phyloP scores from a whole-genome alignment of 1,284 basidiomycete genomes.

The Caloboletus firmus region DNA sequence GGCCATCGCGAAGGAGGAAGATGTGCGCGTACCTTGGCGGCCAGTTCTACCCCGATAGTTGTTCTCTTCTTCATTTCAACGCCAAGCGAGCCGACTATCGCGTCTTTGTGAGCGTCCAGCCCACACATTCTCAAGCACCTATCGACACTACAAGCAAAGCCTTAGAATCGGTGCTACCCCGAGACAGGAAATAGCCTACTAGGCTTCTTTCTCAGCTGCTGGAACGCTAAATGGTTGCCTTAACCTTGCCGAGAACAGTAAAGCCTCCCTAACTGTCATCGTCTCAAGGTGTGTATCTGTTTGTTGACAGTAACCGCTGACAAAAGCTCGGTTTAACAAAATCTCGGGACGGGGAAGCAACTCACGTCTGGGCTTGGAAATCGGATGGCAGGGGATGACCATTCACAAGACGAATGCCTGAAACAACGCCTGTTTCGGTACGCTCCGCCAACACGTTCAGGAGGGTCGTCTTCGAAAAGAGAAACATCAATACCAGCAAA shows the following conservation, averaged over 20 bases:
- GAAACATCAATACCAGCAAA: slow-evolving; percentile 22
- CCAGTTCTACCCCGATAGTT: slow-evolving; percentile 82
- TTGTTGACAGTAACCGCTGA: slow-evolving; percentile 75
- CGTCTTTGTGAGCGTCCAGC: slow-evolving; percentile 68
- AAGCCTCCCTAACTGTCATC: slow-evolving; percentile 80
- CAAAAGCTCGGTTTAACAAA: not conserved
- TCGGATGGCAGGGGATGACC: slow-evolving; percentile 69
- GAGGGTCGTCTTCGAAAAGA: slow-evolving; percentile 63
- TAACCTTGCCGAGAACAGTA: slow-evolving; percentile 79
- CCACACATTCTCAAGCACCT: slow-evolving; percentile 80
- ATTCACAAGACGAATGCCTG: slow-evolving; percentile 78
- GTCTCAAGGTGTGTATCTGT: slow-evolving; percentile 76
- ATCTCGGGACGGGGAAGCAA: not conserved
- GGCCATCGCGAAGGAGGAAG: not conserved
- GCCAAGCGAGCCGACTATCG: slow-evolving; percentile 73
- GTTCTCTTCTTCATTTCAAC: slow-evolving; percentile 79
- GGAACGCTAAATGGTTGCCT: slow-evolving; percentile 74
- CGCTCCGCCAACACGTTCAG: slow-evolving; percentile 84
- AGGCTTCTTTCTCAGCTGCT: slow-evolving; percentile 73
- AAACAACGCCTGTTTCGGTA: slow-evolving; percentile 76
- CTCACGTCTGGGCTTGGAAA: slow-evolving; percentile 71
- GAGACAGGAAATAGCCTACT: slow-evolving; percentile 43
- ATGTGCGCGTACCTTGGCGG: slow-evolving; percentile 53
- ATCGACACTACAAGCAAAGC: slow-evolving; percentile 54
- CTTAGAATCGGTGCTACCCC: not conserved